phyloP scores from a whole-genome alignment of 768 basidiomycete genomes.

The Tylopilus intermedius region DNA sequence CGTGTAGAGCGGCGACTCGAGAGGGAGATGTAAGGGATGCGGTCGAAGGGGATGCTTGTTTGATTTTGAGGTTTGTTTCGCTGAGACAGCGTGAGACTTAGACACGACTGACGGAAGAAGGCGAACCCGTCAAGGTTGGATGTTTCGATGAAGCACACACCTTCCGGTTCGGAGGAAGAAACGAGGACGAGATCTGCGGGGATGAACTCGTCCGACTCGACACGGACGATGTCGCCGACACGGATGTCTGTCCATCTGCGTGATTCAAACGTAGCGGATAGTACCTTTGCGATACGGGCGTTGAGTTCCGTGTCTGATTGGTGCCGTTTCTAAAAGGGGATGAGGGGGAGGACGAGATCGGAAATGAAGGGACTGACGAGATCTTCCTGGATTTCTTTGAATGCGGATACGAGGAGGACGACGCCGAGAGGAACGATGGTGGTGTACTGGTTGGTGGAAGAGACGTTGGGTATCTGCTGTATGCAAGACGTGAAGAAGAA shows the following conservation, averaged over 20 bases:
- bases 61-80: conserved; percentile 98
- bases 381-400: conserved; percentile 96
- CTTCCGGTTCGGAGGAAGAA: conserved; percentile 92
- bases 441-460: conserved; percentile 91
- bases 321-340: conserved; percentile 76
- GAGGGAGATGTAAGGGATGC: conserved; percentile 71
- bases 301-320: conserved; percentile 93
- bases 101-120: background rate
- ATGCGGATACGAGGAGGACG: conserved; percentile 88
- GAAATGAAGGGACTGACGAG: conserved; percentile 36
- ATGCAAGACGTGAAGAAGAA: conserved; percentile 97
- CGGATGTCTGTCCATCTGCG: conserved; percentile 85
- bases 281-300: conserved; percentile 71
- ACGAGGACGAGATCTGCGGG: conserved; percentile 90
- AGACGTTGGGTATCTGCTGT: conserved; percentile 96
- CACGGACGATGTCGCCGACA: conserved; percentile 88
- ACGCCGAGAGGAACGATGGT: conserved; percentile 88
- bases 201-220: conserved; percentile 91
- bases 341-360: background rate
- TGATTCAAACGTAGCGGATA: conserved; percentile 63
- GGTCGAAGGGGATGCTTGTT: conserved; percentile 86
- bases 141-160: conserved; percentile 96
- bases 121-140: conserved; percentile 92
- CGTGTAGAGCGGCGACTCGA: conserved; percentile 66
- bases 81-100: conserved; percentile 33